Conservation (phyloP, 805 yeast genomes). For the Schwanniomyces sp. region DNA sequence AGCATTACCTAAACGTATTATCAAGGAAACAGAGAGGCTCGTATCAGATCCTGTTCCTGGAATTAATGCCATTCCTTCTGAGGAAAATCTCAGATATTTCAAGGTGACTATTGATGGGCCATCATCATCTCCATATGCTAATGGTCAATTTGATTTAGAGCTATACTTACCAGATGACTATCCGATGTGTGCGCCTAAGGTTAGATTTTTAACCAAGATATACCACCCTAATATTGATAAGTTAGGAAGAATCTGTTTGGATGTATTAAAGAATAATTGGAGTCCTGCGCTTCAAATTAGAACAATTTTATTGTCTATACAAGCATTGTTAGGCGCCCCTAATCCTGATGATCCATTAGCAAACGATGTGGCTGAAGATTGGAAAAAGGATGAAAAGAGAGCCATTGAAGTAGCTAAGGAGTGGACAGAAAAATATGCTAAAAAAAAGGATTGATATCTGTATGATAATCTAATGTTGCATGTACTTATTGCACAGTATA, state of each 20-base stretch:
- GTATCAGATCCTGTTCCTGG: conserved; percentile 97
- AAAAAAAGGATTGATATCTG: neutral
- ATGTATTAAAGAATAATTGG: conserved; percentile 94
- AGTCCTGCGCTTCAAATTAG: conserved; percentile 96
- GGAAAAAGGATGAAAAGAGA: conserved; percentile 81
- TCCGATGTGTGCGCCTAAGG: conserved; percentile 97
- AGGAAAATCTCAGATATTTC: conserved; percentile 89
- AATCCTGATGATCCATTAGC: conserved; percentile 98
- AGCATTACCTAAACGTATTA: conserved; percentile 84
- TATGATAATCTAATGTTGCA: neutral
- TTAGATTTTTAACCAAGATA: conserved; percentile 87
- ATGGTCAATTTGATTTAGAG: conserved; percentile 78
- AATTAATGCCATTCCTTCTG: conserved; percentile 89
- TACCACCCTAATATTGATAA: conserved; percentile 97
- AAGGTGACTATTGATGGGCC: conserved; percentile 94
- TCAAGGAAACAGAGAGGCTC: conserved; percentile 92
- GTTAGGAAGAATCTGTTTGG: conserved; percentile 92
- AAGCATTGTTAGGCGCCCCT: conserved; percentile 92
- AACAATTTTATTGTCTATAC: conserved; percentile 86
- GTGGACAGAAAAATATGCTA: conserved; percentile 69
- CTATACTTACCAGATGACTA: conserved; percentile 93
- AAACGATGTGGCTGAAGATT: conserved; percentile 94
- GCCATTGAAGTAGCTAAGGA: conserved; percentile 81
- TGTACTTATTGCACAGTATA: neutral
- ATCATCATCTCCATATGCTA: conserved; percentile 83